Base-by-base conservation (phyloP, 208 protist species). In the Acanthamoeba lenticulata region DNA sequence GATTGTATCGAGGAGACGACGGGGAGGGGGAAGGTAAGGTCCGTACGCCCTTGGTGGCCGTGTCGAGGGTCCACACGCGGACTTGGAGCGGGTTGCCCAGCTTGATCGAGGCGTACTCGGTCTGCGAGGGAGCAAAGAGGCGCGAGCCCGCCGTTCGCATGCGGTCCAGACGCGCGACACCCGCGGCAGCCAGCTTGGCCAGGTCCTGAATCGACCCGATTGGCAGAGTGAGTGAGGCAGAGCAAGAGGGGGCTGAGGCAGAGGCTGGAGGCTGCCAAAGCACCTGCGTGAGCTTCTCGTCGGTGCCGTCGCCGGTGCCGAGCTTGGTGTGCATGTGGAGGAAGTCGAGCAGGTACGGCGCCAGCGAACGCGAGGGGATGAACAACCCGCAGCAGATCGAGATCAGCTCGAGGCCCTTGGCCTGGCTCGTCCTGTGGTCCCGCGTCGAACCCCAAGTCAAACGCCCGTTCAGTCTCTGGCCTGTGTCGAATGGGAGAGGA, bases 261-360 rank as follows among this genome's bases (percentile, higher is more conserved):
- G 29, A 79, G 1, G 0, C 6, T 0, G 11, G 36, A 36, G 13
- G 5, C 32, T 24, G 5, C 6, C 0, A 0, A 47, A 36, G 40
- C n/a, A 38, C 34, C 3, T 83, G 21, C 36, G 72, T 11, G 40
- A 57, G 29, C 77, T 86, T 86, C 7, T 57, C 42, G 42, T 86
- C 77, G 69, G 11, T 38, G 69, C 17, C 38, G 5, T 79, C 69
- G 29, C 32, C 27, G 1, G 42, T 17, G 7, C 42, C 36, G 77
- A 86, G 77, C 77, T 86, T 86, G 24, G 77, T 86, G 45, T 91
- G 85, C 24, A 69, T 4, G n/a, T 91, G 85, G 2, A 91, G 38
- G 85, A 91, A 91, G 55, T 69, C 57, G 57, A 91, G 57, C 27
- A 91, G 85, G 55, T 91, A 91, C 36, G 85, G 85, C 0, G 32